Percentiles rank a stretch among this genome's conserved stretches.
Evolutionary conservation across 768 basidiomycete species (phyloP).

Genomic region (Xerocomus spinulosus): DNA sequence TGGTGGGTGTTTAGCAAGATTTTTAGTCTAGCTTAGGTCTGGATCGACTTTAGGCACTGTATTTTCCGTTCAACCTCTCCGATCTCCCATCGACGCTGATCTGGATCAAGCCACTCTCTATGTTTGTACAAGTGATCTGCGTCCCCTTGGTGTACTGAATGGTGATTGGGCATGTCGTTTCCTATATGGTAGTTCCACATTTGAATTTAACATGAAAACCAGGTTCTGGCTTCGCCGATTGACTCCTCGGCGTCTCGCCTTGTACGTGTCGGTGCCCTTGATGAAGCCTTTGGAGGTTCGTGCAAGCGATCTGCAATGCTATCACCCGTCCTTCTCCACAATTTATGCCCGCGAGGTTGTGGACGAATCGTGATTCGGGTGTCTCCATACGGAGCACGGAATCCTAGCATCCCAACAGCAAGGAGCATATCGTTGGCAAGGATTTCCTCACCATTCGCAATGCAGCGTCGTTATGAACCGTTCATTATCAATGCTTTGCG

Average conservation of each 20-base stretch:
- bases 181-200: background rate
- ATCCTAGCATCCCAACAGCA: slow-evolving; percentile 65
- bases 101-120: slow-evolving; percentile 58
- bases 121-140: slow-evolving; percentile 58
- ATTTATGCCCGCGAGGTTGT: slow-evolving; percentile 37
- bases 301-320: slow-evolving; percentile 32
- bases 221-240: slow-evolving; percentile 50
- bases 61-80: slow-evolving; percentile 32
- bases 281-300: slow-evolving; percentile 37
- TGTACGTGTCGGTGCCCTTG: slow-evolving; percentile 53
- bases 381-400: slow-evolving; percentile 57
- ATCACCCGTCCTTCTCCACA: slow-evolving; percentile 51
- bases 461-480: slow-evolving; percentile 57
- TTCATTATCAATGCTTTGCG: slow-evolving; percentile 60
- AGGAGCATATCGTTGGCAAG: slow-evolving; percentile 68
- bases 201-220: slow-evolving; percentile 4
- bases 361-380: slow-evolving; percentile 38
- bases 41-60: slow-evolving; percentile 8
- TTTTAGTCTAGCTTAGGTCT: background rate
- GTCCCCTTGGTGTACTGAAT: slow-evolving; percentile 59
- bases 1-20: slow-evolving; percentile 3
- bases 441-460: slow-evolving; percentile 71
- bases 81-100: slow-evolving; percentile 27
- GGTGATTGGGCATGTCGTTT: slow-evolving; percentile 68
- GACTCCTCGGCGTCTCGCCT: slow-evolving; percentile 42